Base-by-base conservation (phyloP, 202 grass and related monocot species). In the Bolboschoenoplectus hybrid region DNA sequence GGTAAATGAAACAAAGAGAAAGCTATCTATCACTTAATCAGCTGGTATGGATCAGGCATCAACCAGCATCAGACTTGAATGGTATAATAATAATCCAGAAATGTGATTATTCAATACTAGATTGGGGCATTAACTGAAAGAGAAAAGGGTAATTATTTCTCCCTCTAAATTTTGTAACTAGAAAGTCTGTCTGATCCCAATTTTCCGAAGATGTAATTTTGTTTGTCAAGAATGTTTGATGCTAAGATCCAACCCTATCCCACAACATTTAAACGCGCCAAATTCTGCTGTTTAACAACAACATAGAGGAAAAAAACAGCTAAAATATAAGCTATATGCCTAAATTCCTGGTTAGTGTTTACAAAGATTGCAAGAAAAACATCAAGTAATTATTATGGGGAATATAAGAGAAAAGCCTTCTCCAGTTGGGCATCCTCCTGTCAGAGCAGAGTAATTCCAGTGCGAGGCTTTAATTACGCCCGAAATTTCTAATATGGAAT, bases 101-200 rank as follows among this genome's bases (percentile, higher is more conserved):
- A 58, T 78, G 26, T 56, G 11, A 56, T 40, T 57, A 38, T 55
- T n/a, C 35, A 58, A 38, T 78, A 78, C 34, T 58, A 40, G 14
- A 40, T 78, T 78, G 12, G 35, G 11, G 14, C 35, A 39, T 40
- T 78, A 9, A 76, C 49, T 76, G 72, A 75, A 75, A 75, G 26
- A 36, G 7, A 6, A 47, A 19, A 26, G 46, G 43, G 17, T 75
- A 52, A 75, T 53, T 57, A 9, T 39, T 32, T 77, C 49, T 77
- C 26, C 13, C 11, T 38, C 34, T 39, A 55, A 39, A 7, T 78
- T 52, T 38, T 57, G 16, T 9, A 39, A 68, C 40, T 40, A 34
- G 0, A 78, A 70, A 78, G 12, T 40, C 5, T 8, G 5, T 35
- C 34, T 38, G 5, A 78, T 78, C 35, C 71, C 44, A 35, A 57